phyloP scores from a whole-genome alignment of 805 yeast species.

The Candida palmyrensis region DNA sequence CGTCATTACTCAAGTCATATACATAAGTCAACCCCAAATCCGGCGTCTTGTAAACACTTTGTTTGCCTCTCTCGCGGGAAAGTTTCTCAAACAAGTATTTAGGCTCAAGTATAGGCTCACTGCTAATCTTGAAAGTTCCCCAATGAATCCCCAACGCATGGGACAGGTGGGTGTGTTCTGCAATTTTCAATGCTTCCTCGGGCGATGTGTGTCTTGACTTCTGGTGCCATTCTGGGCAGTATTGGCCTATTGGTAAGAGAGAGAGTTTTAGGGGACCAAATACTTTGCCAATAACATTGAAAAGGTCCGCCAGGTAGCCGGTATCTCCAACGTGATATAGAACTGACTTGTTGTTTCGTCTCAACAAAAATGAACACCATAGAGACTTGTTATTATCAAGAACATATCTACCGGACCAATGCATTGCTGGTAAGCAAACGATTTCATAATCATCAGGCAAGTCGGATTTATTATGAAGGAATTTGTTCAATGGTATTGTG shows the following conservation, averaged over 20 bases:
- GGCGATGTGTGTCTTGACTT: conserved; percentile 86
- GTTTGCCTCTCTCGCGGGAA: conserved; percentile 37
- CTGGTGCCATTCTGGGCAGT: conserved; percentile 93
- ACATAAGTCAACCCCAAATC: conserved; percentile 70
- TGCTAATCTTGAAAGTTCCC: conserved; percentile 91
- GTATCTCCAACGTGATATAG: conserved; percentile 94
- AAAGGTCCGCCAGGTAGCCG: conserved; percentile 76
- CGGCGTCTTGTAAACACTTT: conserved; percentile 52
- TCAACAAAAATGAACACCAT: conserved; percentile 84
- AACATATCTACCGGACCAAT: conserved; percentile 90
- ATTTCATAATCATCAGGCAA: conserved; percentile 58
- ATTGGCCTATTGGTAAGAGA: conserved; percentile 89
- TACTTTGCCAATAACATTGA: conserved; percentile 55
- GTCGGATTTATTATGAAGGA: conserved; percentile 27
- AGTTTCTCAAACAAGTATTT: conserved; percentile 49
- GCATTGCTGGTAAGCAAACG: conserved; percentile 92
- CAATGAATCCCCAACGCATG: conserved; percentile 87
- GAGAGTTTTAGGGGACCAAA: conserved; percentile 59
- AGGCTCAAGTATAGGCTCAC: conserved; percentile 86
- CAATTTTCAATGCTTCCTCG: conserved; percentile 64
- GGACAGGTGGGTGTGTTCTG: conserved; percentile 54
- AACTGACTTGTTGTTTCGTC: conserved; percentile 62
- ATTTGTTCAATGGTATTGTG: conserved; percentile 27
- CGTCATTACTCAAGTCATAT: conserved; percentile 31
- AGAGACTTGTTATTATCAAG: conserved; percentile 74